Evolutionary conservation across 2,329 filamentous ascomycete species (phyloP).

Genomic region (Colletotrichum viniferum): DNA sequence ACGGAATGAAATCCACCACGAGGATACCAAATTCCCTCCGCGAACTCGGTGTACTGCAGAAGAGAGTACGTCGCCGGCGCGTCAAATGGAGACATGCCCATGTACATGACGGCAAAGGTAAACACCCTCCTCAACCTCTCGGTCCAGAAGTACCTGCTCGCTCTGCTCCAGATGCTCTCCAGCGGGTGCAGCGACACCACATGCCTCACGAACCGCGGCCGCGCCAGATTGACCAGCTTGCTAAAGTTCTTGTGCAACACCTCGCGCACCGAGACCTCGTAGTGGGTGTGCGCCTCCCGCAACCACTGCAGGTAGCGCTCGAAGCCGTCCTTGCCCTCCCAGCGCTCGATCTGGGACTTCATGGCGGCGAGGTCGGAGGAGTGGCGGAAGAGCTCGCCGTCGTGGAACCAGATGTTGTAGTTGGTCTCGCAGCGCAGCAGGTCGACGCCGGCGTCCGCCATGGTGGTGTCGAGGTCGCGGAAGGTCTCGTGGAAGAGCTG

Average conservation of each 20-base stretch:
- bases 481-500: constrained; percentile 74
- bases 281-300: constrained; percentile 70
- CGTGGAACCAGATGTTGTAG: constrained; percentile 76
- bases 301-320: constrained; percentile 71
- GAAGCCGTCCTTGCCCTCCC: constrained; percentile 74
- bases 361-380: constrained; percentile 73
- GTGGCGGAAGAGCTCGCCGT: constrained; percentile 66
- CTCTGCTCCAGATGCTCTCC: constrained; percentile 71
- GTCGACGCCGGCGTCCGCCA: constrained; percentile 69
- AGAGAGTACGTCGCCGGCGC: constrained; percentile 76
- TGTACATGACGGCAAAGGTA: constrained; percentile 82
- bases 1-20: constrained; percentile 72
- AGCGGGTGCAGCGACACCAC: constrained; percentile 70
- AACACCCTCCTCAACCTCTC: constrained; percentile 73
- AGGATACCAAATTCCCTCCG: constrained; percentile 79
- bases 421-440: constrained; percentile 77
- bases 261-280: constrained; percentile 69
- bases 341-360: constrained; percentile 74
- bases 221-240: constrained; percentile 59
- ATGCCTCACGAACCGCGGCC: constrained; percentile 62
- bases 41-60: constrained; percentile 76
- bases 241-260: constrained; percentile 73
- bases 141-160: constrained; percentile 70
- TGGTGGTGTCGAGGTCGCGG: constrained; percentile 68
- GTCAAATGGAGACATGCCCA: constrained; percentile 81